phyloP scores from a whole-genome alignment of 208 protist genomes.

The Acanthamoeba rhysodes region DNA sequence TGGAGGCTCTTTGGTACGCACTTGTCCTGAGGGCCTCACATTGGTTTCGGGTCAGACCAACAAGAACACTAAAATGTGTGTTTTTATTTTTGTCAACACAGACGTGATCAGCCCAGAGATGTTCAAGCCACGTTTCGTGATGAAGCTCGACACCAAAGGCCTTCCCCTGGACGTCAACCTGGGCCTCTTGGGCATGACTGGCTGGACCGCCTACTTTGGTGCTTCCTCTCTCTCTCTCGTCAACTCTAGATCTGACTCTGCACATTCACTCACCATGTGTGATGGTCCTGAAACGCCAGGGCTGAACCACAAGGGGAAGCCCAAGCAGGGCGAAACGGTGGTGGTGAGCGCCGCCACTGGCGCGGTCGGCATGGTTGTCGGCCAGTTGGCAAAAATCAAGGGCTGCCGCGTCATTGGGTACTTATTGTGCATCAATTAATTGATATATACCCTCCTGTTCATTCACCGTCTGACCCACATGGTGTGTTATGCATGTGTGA shows the following conservation, averaged over 20 bases:
- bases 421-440: no score
- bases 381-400: constrained; percentile 73
- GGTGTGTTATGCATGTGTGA: no score
- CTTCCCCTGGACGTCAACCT: not conserved
- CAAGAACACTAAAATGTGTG: no score
- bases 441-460: no score
- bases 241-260: not conserved
- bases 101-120: not conserved
- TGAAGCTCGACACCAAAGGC: constrained; percentile 39
- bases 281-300: not conserved
- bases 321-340: constrained; percentile 84
- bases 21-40: not conserved
- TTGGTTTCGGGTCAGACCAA: no score
- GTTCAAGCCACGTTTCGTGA: not conserved
- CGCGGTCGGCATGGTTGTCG: constrained; percentile 78
- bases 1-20: not conserved
- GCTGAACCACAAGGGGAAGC: constrained; percentile 71
- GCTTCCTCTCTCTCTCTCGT: not conserved
- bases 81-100: not conserved
- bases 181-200: constrained; percentile 33
- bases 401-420: constrained; percentile 77
- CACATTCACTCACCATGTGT: no score
- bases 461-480: no score
- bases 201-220: constrained; percentile 44
- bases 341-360: constrained; percentile 83